Evolutionary conservation across 2,329 filamentous ascomycete genomes (phyloP).

Genomic region (Aspergillus versicolor): DNA sequence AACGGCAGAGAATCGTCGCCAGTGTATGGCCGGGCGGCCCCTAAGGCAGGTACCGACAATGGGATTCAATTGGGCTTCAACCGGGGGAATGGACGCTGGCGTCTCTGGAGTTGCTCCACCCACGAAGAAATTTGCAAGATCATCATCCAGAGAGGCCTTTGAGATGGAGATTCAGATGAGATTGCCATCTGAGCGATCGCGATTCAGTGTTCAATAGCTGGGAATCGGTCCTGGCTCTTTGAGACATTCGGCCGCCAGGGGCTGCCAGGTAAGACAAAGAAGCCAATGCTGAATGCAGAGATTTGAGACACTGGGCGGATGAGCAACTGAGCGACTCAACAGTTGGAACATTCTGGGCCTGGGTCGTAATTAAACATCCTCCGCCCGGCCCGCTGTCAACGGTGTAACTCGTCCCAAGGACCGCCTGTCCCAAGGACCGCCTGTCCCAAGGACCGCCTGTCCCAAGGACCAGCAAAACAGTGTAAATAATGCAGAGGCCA

Average conservation of each 20-base stretch:
- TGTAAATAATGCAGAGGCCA: too few relatives aligned
- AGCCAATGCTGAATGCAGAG: not conserved
- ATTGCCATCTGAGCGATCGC: not conserved
- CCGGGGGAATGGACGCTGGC: not conserved
- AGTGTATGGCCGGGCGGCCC: conserved; percentile 14
- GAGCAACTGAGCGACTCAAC: not conserved
- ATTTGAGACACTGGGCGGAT: conserved; percentile 12
- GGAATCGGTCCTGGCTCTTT: not conserved
- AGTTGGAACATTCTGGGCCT: conserved; percentile 9
- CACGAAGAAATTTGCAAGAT: conserved; percentile 17
- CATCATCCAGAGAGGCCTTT: not conserved
- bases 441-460: conserved; percentile 1
- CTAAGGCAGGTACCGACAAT: conserved; percentile 24
- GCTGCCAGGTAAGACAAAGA: conserved; percentile 2
- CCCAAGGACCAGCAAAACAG: too few relatives aligned
- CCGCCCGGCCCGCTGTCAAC: conserved; percentile 8
- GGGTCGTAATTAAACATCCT: conserved; percentile 13
- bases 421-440: not conserved
- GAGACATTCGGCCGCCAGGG: not conserved
- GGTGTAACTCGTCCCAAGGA: conserved; percentile 7
- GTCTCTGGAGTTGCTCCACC: conserved; percentile 16
- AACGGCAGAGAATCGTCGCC: conserved; percentile 14
- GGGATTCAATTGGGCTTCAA: conserved; percentile 20
- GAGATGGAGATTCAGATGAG: not conserved
- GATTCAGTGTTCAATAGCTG: too few relatives aligned